phyloP scores from a whole-genome alignment of 805 yeast species.

The Nakazawaea wickerhamii region DNA sequence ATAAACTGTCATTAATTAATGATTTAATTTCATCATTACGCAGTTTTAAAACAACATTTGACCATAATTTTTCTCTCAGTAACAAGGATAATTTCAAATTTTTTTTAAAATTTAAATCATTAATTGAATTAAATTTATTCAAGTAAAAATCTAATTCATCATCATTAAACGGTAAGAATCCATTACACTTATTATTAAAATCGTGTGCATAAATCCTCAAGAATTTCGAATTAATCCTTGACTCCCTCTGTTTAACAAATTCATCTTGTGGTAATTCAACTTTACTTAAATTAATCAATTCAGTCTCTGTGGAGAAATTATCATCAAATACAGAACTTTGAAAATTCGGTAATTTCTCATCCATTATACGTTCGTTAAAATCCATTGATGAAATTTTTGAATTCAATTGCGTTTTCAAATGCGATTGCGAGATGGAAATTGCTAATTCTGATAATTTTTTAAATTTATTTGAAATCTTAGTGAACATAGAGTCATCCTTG shows the following conservation, averaged over 20 bases:
- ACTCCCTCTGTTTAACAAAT: conserved; percentile 38
- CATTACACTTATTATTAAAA: conserved; percentile 32
- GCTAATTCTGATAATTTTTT: conserved; percentile 8
- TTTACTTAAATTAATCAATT: too few relatives aligned
- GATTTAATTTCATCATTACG: conserved; percentile 20
- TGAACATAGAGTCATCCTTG: not conserved
- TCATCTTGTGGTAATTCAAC: too few relatives aligned
- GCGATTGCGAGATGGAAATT: conserved; percentile 4
- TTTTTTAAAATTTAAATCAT: too few relatives aligned
- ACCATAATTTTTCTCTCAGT: conserved; percentile 49
- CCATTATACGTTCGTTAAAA: conserved; percentile 12
- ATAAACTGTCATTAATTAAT: too few relatives aligned
- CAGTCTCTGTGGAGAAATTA: not conserved
- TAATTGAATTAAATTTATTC: too few relatives aligned
- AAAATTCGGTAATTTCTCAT: conserved; percentile 10
- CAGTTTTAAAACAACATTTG: conserved; percentile 47
- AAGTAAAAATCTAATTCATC: conserved; percentile 27
- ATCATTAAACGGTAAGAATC: conserved; percentile 27
- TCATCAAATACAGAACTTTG: too few relatives aligned
- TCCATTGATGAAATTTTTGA: conserved; percentile 1
- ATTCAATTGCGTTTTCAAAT: not conserved
- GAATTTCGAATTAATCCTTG: conserved; percentile 45
- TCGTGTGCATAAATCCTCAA: conserved; percentile 46
- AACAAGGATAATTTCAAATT: conserved; percentile 30
- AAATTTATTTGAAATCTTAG: conserved; percentile 2